Evolutionary conservation across 768 basidiomycete genomes (phyloP).

Genomic region (Mycena capillaripes): DNA sequence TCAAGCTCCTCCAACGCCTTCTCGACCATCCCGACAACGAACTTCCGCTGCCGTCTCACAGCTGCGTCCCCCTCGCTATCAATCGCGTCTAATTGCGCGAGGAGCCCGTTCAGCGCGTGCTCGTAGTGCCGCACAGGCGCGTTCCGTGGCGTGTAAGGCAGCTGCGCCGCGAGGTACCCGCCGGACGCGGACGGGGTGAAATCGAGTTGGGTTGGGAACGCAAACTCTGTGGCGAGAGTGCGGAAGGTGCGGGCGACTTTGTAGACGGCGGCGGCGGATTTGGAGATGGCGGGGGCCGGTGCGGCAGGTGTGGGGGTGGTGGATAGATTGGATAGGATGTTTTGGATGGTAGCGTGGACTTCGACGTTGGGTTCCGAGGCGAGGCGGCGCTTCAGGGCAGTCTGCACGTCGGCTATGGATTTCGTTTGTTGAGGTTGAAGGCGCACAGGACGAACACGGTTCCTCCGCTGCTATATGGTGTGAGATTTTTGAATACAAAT

Average conservation of each 20-base stretch:
- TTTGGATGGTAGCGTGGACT: conserved; percentile 30
- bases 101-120: conserved; percentile 58
- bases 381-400: conserved; percentile 16
- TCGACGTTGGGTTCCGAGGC: conserved; percentile 17
- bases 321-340: conserved; percentile 18
- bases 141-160: conserved; percentile 62
- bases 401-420: not conserved
- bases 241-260: conserved; percentile 43
- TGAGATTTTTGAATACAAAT: not conserved
- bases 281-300: conserved; percentile 31
- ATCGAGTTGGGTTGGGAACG: conserved; percentile 49
- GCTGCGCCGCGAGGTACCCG: conserved; percentile 27
- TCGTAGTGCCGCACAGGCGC: conserved; percentile 62
- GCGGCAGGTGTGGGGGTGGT: not conserved
- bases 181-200: conserved; percentile 34
- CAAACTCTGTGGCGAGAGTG: conserved; percentile 44
- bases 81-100: conserved; percentile 61
- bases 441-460: conserved; percentile 6
- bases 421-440: not conserved
- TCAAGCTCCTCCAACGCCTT: conserved; percentile 55
- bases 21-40: conserved; percentile 61
- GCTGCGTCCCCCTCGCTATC: conserved; percentile 59
- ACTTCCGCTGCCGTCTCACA: conserved; percentile 54
- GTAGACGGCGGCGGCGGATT: conserved; percentile 37
- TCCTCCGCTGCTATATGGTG: conserved; percentile 1